A percentile compares a stretch with the other conserved stretches of the same genome.
Conservation (phyloP, 2,329 filamentous ascomycete species). For the Zymoseptoria brevis region DNA sequence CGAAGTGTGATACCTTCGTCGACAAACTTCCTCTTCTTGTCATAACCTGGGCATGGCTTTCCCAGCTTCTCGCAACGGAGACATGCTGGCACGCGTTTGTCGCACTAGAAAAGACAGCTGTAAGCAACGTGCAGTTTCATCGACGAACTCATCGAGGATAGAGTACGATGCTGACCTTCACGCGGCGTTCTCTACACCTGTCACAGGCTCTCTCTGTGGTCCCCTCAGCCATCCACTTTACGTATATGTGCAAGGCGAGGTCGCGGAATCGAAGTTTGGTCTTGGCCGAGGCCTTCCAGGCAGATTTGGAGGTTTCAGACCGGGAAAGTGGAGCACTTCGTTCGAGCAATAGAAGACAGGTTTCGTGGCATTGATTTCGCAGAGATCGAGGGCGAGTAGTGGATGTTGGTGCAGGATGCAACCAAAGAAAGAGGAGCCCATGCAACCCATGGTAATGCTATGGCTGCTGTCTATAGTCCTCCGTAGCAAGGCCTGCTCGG, state of each 20-base stretch:
- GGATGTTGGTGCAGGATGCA: neutral
- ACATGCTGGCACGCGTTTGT: conserved; percentile 27
- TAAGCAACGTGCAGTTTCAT: neutral
- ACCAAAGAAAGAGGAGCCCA: neutral
- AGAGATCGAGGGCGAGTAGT: neutral
- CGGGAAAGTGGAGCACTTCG: neutral
- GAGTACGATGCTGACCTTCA: conserved; percentile 20
- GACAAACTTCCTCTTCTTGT: conserved; percentile 31
- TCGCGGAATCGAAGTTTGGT: neutral
- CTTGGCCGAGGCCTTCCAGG: neutral
- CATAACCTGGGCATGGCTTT: conserved; percentile 30
- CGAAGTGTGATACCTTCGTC: conserved; percentile 27
- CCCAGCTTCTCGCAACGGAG: conserved; percentile 29
- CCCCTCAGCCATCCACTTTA: conserved; percentile 19
- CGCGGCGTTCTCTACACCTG: conserved; percentile 27
- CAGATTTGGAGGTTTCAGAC: neutral
- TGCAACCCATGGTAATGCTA: neutral
- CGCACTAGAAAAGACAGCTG: conserved; percentile 17
- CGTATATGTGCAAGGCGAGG: neutral
- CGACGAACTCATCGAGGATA: neutral
- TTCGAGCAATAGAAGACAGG: neutral
- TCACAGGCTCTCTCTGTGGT: conserved; percentile 27
- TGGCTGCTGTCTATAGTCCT: neutral
- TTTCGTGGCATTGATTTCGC: neutral
- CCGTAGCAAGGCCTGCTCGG: neutral